Evolutionary conservation across 2,329 filamentous ascomycete genomes (phyloP).

Genomic region (Claviceps humidiphila): DNA sequence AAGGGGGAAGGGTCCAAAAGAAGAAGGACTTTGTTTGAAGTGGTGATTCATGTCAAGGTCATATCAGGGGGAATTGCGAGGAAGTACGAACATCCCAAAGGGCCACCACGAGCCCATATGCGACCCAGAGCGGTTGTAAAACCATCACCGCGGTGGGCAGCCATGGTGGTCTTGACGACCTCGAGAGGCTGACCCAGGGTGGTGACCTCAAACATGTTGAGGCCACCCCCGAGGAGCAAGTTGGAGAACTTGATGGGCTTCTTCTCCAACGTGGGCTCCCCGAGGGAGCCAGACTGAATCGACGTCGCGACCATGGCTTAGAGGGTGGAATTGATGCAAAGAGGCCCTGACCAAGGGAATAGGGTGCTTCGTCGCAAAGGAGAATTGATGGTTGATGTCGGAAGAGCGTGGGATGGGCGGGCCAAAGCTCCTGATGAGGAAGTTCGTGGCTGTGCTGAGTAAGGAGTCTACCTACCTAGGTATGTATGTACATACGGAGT

Average conservation of each 20-base stretch:
- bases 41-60: background rate
- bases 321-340: constrained; percentile 33
- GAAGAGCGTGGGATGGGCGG: constrained; percentile 6
- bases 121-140: constrained; percentile 69
- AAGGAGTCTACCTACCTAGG: background rate
- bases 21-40: background rate
- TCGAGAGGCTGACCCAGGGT: constrained; percentile 70
- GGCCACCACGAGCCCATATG: constrained; percentile 89
- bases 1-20: background rate
- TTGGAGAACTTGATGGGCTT: constrained; percentile 99
- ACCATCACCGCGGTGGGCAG: constrained; percentile 82
- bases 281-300: constrained; percentile 37
- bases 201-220: constrained; percentile 88
- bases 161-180: constrained; percentile 99
- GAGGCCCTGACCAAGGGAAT: constrained; percentile 98
- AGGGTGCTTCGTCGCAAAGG: constrained; percentile 70
- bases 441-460: constrained; percentile 2
- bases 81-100: constrained; percentile 70
- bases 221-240: constrained; percentile 79
- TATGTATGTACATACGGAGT: too few relatives aligned
- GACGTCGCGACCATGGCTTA: constrained; percentile 50
- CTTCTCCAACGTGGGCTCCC: constrained; percentile 65
- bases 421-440: background rate
- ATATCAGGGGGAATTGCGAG: too few relatives aligned
- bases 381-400: constrained; percentile 8